Percentiles rank a stretch among this genome's conserved stretches.
phyloP scores from a whole-genome alignment of 148 eudicot genomes.

The Silene latifolia region DNA sequence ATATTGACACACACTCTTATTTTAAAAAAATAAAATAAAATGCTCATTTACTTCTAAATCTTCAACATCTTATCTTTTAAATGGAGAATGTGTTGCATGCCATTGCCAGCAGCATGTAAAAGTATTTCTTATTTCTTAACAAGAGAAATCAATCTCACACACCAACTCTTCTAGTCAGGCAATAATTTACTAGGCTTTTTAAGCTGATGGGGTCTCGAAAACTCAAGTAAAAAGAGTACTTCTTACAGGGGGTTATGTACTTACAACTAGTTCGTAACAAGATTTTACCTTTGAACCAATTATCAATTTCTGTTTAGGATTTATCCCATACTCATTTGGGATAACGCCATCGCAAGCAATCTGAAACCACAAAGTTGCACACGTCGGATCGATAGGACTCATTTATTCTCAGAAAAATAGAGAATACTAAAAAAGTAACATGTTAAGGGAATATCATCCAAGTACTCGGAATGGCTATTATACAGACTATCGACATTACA shows the following conservation, averaged over 20 bases:
- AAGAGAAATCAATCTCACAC: background rate
- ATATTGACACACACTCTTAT: too few species aligned
- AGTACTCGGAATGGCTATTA: background rate
- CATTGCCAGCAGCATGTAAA: background rate
- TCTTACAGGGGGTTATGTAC: background rate
- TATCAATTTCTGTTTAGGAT: constrained; percentile 85
- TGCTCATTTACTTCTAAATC: background rate
- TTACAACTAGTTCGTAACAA: background rate
- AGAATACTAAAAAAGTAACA: background rate
- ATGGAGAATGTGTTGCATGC: background rate
- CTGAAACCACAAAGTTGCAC: constrained; percentile 43
- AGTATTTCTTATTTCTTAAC: background rate
- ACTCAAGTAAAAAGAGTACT: background rate
- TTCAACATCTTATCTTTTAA: background rate
- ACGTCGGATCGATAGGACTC: constrained; percentile 8
- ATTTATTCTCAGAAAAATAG: background rate
- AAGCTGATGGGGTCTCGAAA: background rate
- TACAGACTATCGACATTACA: background rate
- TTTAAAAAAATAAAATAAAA: too few species aligned
- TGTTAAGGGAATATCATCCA: background rate
- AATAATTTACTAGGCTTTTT: background rate
- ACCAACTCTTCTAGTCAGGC: background rate
- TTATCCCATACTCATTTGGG: constrained; percentile 96
- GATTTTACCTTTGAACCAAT: constrained; percentile 86
- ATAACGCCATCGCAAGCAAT: constrained; percentile 97